A percentile compares a stretch with the other conserved stretches of the same genome.
phyloP scores from a whole-genome alignment of 1,139 yeast genomes.

The Candida tetrigidarum region DNA sequence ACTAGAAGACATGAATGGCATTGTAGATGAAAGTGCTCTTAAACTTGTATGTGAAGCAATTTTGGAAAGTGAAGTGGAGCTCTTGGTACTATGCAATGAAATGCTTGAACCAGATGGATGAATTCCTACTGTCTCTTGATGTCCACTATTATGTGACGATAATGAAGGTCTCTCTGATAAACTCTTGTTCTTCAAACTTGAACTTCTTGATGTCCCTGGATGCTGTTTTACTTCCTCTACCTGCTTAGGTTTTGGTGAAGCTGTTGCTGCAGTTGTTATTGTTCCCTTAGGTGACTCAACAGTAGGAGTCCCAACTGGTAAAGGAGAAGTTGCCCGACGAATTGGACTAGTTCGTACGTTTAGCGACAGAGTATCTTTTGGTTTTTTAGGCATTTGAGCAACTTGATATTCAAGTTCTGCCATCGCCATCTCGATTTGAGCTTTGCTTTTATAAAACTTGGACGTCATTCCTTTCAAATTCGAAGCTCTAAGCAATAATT shows the following conservation, averaged over 20 bases:
- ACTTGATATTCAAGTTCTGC: slow-evolving; percentile 23
- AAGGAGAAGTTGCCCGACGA: background rate
- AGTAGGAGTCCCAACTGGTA: background rate
- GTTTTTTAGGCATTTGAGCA: slow-evolving; percentile 17
- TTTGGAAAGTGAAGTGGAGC: slow-evolving; percentile 23
- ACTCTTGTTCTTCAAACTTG: background rate
- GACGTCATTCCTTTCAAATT: slow-evolving; percentile 63
- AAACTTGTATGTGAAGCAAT: slow-evolving; percentile 29
- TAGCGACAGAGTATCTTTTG: background rate
- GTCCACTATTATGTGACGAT: background rate
- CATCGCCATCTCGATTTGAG: slow-evolving; percentile 28
- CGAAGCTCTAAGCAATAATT: slow-evolving; percentile 62
- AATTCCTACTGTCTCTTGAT: background rate
- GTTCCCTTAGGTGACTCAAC: slow-evolving; percentile 1
- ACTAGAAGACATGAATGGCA: slow-evolving; percentile 26
- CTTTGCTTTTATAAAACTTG: slow-evolving; percentile 40
- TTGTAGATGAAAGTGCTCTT: slow-evolving; percentile 28
- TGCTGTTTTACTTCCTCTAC: background rate
- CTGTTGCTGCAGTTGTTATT: background rate
- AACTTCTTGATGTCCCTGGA: background rate
- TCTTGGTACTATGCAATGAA: slow-evolving; percentile 10
- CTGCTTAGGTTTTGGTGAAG: background rate
- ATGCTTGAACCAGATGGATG: slow-evolving; percentile 8
- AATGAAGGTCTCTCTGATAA: slow-evolving; percentile 1
- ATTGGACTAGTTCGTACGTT: background rate